Evolutionary conservation across 257 asterid genomes (phyloP).

Genomic region (Nicotiana undulata): DNA sequence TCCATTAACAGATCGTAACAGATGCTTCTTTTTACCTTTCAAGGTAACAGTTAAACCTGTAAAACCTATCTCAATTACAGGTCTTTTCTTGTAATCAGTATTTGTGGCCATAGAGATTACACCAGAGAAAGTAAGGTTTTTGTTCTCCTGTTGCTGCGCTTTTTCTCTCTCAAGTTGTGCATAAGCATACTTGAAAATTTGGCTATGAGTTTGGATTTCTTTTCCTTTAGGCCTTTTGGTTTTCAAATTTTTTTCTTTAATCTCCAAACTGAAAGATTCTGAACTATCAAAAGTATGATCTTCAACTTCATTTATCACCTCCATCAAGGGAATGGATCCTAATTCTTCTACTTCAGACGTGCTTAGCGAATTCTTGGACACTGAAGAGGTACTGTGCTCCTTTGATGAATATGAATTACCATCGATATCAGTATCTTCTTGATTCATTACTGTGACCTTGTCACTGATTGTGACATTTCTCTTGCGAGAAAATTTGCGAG

Average conservation of each 20-base stretch:
- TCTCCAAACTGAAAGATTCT: conserved; percentile 24
- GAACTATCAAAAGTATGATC: conserved; percentile 28
- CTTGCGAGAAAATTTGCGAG: conserved; percentile 57
- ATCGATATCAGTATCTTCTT: conserved; percentile 8
- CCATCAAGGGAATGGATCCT: conserved; percentile 28
- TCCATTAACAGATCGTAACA: conserved; percentile 70
- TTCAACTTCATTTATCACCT: conserved; percentile 34
- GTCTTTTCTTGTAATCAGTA: conserved; percentile 44
- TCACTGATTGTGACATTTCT: conserved; percentile 29
- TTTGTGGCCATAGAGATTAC: conserved; percentile 60
- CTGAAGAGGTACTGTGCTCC: conserved; percentile 13
- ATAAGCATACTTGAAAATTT: conserved; percentile 81
- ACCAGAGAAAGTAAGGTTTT: conserved; percentile 52
- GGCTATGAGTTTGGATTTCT: conserved; percentile 61
- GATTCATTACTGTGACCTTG: conserved; percentile 29
- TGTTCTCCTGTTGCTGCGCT: conserved; percentile 60
- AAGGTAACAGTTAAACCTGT: conserved; percentile 66
- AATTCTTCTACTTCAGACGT: conserved; percentile 16
- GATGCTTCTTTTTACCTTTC: conserved; percentile 62
- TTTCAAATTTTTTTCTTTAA: conserved; percentile 23
- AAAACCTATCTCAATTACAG: conserved; percentile 57
- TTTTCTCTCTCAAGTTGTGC: conserved; percentile 81
- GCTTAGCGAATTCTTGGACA: neutral
- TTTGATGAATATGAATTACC: conserved; percentile 11
- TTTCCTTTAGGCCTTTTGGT: conserved; percentile 39